A percentile compares a stretch with the other conserved stretches of the same genome.
Conservation (phyloP, 2,329 filamentous ascomycete genomes). For the Cercospora sp. region DNA sequence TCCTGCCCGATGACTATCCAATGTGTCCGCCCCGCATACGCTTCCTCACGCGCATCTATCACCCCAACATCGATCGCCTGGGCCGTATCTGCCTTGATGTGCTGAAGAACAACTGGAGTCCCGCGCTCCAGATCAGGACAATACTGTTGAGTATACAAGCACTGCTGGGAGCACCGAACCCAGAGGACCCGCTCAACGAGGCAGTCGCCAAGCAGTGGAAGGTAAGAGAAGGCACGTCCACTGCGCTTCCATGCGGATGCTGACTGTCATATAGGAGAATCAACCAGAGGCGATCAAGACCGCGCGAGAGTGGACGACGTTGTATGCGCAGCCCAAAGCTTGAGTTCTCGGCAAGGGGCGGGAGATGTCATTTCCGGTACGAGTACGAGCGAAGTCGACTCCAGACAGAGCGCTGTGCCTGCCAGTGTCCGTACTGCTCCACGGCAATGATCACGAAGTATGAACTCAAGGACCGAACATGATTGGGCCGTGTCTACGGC, state of each 20-base stretch:
- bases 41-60: constrained; percentile 98
- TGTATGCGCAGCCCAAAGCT: constrained; percentile 59
- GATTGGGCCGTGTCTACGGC: not conserved
- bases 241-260: not conserved
- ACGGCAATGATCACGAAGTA: constrained; percentile 3
- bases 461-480: not conserved
- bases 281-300: constrained; percentile 90
- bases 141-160: constrained; percentile 99
- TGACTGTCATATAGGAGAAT: constrained; percentile 61
- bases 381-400: not conserved
- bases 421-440: not conserved
- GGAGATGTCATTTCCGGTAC: not conserved
- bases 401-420: not conserved
- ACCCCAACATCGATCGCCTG: constrained; percentile 97
- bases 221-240: constrained; percentile 25
- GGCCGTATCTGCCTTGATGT: constrained; percentile 97
- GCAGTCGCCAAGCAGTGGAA: constrained; percentile 99
- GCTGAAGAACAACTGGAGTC: constrained; percentile 98
- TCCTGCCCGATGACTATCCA: constrained; percentile 96
- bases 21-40: constrained; percentile 99
- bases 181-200: constrained; percentile 96
- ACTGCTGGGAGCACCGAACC: constrained; percentile 91
- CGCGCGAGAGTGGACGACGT: constrained; percentile 86
- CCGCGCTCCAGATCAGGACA: constrained; percentile 93
- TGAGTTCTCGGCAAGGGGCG: not conserved